Base-by-base conservation (phyloP, 345 rosid species). In the Bruguiera parviflora region DNA sequence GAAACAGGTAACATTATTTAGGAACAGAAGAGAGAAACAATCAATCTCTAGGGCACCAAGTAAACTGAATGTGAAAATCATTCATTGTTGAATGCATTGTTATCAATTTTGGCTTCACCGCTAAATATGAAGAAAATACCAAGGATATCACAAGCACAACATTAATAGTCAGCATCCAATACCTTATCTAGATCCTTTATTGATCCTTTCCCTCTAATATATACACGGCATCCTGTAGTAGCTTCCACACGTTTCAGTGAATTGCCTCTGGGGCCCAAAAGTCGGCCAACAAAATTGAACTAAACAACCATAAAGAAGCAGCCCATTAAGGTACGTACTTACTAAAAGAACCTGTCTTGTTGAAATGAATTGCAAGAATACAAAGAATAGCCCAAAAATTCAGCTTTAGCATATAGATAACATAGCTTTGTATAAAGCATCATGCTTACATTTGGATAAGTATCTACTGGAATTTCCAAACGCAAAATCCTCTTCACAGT, bases 261-360 rank as follows among this genome's bases (percentile, higher is more conserved):
- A 85, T 92, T 95, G 65, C 99, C 99, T 85, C 98, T 85, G 19
- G 99, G 98, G 61, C 99, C 99, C 58, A 95, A 83, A 80, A 95
- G 97, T 66, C 97, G 84, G 53, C 99, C 98, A 39, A 92, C 99
- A 87, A 95, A 95, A 86, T 92, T 95, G 84, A 92, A 95, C 99
- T 92, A 75, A 13, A 63, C 39, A 65, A 73, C 63, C 63, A 73
- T 2, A 64, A 63, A 65, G 53, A 77, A 65, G 46, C 28, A 49
- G 64, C 47, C 58, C 60, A 61, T 7, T 29, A 60, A 49, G 61
- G 13, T 49, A 73, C 53, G 29, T 55, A 56, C 53, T 31, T 31
- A 27, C 35, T 19, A 64, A 52, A 56, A 22, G 31, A 32, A 11
- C 57, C 57, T 1, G n/a, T 53, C 60, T 68, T 31, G 9, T 46